Percentiles rank a stretch among this genome's conserved stretches.
phyloP scores from a whole-genome alignment of 2,329 filamentous ascomycete species.

The Rutstroemia sp. region DNA sequence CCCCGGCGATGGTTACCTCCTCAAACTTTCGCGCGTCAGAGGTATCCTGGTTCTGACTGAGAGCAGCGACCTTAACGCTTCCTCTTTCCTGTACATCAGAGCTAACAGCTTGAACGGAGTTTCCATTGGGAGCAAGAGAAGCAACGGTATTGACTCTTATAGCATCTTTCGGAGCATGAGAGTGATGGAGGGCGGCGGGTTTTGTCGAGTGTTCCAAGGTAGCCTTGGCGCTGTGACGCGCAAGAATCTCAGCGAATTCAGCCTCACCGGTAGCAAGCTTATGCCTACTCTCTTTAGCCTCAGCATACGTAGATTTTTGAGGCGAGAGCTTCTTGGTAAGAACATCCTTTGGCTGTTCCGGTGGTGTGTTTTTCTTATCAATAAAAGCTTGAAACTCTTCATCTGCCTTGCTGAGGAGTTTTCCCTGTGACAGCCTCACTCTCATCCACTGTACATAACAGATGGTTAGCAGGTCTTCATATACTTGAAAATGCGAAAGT shows the following conservation, averaged over 20 bases:
- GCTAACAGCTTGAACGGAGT: background rate
- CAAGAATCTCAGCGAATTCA: background rate
- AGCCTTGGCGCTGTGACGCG: background rate
- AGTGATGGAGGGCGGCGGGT: background rate
- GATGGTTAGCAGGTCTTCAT: background rate
- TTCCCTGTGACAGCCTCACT: background rate
- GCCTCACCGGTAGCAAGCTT: slow-evolving; percentile 1
- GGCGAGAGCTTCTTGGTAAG: background rate
- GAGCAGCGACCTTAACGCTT: background rate
- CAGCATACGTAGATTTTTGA: background rate
- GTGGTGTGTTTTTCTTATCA: background rate
- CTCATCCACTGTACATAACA: slow-evolving; percentile 1
- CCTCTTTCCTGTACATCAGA: background rate
- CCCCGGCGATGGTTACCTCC: too few relatives aligned
- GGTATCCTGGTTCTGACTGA: too few relatives aligned
- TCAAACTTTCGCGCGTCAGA: too few relatives aligned
- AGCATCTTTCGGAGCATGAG: background rate
- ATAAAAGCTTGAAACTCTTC: slow-evolving; percentile 7
- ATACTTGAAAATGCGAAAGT: background rate
- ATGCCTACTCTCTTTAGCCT: background rate
- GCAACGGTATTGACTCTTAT: background rate
- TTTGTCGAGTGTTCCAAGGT: background rate
- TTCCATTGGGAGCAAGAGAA: background rate
- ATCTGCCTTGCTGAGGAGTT: slow-evolving; percentile 4
- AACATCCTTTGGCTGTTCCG: background rate